These are phyloP conservation scores for Microsporum audouinii DNA, from an alignment of 2,329 filamentous ascomycete species.

Conservation along the genomic window DNA sequence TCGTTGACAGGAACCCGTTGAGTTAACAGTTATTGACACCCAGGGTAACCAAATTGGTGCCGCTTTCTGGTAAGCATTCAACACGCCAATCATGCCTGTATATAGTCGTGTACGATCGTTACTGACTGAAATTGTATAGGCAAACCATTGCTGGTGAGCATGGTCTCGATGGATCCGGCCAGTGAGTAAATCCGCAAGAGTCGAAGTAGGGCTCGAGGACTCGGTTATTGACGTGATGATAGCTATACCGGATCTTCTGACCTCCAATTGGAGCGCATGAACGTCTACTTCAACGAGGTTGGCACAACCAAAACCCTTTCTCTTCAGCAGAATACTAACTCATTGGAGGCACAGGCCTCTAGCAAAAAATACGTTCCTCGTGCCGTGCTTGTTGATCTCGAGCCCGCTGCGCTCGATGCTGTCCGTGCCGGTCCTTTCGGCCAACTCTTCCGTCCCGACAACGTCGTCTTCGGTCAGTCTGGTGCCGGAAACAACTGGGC, in stretches of 20 bases:
- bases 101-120: not conserved
- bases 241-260: conserved; percentile 13
- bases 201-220: not conserved
- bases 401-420: conserved; percentile 29
- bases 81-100: not conserved
- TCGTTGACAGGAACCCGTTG: conserved; percentile 14
- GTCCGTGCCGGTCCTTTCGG: conserved; percentile 53
- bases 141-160: conserved; percentile 14
- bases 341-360: conserved; percentile 9
- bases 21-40: conserved; percentile 22
- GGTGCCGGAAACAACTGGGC: conserved; percentile 98
- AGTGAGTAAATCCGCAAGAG: conserved; percentile 6
- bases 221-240: not conserved
- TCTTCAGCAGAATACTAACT: conserved; percentile 5
- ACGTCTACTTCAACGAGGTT: conserved; percentile 15
- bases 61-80: conserved; percentile 75
- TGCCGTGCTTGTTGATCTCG: conserved; percentile 90
- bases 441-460: conserved; percentile 93
- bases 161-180: conserved; percentile 13
- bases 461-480: conserved; percentile 95
- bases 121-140: conserved; percentile 7
- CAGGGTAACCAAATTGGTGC: conserved; percentile 99
- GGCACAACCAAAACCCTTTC: not conserved
- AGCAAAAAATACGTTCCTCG: conserved; percentile 34
- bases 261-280: conserved; percentile 14